Evolutionary conservation across 1,284 basidiomycete species (phyloP).

Genomic region (Caloboletus firmus): DNA sequence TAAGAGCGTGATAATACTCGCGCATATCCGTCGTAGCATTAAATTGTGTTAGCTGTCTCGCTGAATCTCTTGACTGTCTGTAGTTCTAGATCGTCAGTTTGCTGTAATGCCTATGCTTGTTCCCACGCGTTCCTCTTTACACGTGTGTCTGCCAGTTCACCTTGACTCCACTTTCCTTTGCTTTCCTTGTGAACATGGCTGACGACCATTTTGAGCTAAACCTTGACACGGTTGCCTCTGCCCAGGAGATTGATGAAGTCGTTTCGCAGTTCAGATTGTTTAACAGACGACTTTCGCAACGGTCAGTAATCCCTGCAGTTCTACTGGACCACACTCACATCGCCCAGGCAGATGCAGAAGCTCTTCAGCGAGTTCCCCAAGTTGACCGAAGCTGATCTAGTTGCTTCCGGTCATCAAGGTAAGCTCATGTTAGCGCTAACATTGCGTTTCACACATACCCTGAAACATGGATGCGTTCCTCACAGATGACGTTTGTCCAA

Average conservation of each 20-base stretch:
- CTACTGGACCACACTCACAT: conserved; percentile 12
- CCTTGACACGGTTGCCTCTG: conserved; percentile 15
- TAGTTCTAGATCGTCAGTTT: conserved; percentile 26
- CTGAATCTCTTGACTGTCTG: conserved; percentile 31
- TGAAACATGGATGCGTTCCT: background rate
- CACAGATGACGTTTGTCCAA: conserved; percentile 64
- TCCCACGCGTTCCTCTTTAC: conserved; percentile 27
- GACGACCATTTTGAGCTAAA: conserved; percentile 20
- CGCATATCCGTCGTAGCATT: conserved; percentile 27
- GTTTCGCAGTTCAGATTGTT: conserved; percentile 35
- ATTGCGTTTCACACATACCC: background rate
- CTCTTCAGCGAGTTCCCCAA: conserved; percentile 42
- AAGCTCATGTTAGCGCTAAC: background rate
- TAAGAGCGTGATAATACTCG: conserved; percentile 31
- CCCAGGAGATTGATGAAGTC: conserved; percentile 35
- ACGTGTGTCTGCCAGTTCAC: conserved; percentile 3
- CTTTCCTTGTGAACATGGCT: conserved; percentile 19
- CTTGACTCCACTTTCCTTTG: background rate
- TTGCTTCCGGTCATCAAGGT: conserved; percentile 40
- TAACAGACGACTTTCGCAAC: conserved; percentile 26
- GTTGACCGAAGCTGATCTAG: conserved; percentile 45
- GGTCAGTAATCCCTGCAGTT: conserved; percentile 14
- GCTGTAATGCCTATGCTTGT: conserved; percentile 27
- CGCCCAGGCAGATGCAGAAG: conserved; percentile 35
- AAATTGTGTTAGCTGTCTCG: conserved; percentile 28